These are phyloP conservation scores for Rubia tinctorum DNA, from an alignment of 305 asterid species.

Conservation along the genomic window DNA sequence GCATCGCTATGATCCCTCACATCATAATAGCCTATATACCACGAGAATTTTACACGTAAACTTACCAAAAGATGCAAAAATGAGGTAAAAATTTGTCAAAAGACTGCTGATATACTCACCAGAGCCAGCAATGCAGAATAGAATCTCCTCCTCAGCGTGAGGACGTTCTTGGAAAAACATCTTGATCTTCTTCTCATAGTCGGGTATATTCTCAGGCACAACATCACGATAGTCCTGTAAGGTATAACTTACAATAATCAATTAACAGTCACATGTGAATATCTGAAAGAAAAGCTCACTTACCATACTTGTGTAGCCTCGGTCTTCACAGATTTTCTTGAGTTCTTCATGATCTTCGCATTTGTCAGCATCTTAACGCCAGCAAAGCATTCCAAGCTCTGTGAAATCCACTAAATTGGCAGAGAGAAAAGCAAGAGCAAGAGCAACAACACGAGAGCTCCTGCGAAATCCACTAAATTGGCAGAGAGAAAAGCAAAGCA, in stretches of 20 bases:
- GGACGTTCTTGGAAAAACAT: conserved; percentile 78
- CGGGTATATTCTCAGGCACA: conserved; percentile 78
- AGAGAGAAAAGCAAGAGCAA: neutral
- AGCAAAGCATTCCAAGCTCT: conserved; percentile 91
- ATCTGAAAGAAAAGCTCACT: conserved; percentile 3
- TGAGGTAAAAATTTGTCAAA: neutral
- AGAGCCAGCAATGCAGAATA: conserved; percentile 85
- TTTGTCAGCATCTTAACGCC: conserved; percentile 82
- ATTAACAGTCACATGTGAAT: neutral
- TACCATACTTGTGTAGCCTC: conserved; percentile 81
- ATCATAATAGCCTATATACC: conserved; percentile 85
- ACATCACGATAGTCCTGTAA: conserved; percentile 74
- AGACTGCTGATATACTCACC: conserved; percentile 37
- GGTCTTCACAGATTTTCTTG: conserved; percentile 72
- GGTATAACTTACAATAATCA: neutral
- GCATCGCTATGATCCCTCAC: conserved; percentile 62
- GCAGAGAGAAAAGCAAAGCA: neutral
- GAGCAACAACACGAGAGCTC: too few relatives aligned
- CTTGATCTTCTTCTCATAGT: conserved; percentile 77
- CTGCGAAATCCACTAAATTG: conserved; percentile 29
- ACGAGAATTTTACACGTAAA: neutral
- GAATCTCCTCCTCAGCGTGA: conserved; percentile 91
- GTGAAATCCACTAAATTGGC: conserved; percentile 13
- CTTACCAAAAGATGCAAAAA: neutral
- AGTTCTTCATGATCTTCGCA: conserved; percentile 80